Conservation (phyloP, 2,329 filamentous ascomycete species). For the Samsoniella hepiali region DNA sequence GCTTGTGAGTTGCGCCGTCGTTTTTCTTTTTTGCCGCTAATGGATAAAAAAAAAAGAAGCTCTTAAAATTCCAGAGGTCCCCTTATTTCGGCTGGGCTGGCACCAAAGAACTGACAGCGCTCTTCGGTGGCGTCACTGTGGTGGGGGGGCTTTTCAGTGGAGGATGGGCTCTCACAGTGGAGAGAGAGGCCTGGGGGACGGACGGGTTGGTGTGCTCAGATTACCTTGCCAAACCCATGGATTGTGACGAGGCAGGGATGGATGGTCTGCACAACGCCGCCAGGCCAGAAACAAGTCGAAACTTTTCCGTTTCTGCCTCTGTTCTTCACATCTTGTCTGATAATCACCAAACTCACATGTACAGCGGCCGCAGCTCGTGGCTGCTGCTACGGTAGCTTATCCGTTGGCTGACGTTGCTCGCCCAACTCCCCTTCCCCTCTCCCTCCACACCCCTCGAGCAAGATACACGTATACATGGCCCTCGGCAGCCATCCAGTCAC, state of each 20-base stretch:
- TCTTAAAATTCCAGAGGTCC: not conserved
- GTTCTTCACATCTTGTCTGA: not conserved
- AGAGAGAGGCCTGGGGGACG: not conserved
- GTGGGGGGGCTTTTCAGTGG: not conserved
- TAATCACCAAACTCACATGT: not conserved
- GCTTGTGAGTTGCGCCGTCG: conserved; percentile 3
- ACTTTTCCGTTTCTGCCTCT: too few species aligned
- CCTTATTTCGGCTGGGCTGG: not conserved
- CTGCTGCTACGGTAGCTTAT: conserved; percentile 2
- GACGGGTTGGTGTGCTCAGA: too few species aligned
- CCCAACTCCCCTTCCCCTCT: not conserved
- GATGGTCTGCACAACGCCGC: too few species aligned
- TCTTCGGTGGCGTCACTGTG: not conserved
- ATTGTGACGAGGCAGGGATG: too few species aligned
- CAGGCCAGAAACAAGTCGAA: too few species aligned
- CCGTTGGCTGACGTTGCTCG: conserved; percentile 9
- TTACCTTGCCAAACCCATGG: too few species aligned
- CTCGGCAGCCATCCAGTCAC: too few species aligned
- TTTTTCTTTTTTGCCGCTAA: not conserved
- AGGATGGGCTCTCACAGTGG: not conserved
- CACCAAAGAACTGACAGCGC: not conserved
- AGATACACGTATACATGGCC: too few species aligned
- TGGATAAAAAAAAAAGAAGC: not conserved
- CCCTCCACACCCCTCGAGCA: not conserved
- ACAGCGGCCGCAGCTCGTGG: not conserved